Base-by-base conservation (phyloP, 192 early-diverging fungal species). In the Chytriomyces sp. region DNA sequence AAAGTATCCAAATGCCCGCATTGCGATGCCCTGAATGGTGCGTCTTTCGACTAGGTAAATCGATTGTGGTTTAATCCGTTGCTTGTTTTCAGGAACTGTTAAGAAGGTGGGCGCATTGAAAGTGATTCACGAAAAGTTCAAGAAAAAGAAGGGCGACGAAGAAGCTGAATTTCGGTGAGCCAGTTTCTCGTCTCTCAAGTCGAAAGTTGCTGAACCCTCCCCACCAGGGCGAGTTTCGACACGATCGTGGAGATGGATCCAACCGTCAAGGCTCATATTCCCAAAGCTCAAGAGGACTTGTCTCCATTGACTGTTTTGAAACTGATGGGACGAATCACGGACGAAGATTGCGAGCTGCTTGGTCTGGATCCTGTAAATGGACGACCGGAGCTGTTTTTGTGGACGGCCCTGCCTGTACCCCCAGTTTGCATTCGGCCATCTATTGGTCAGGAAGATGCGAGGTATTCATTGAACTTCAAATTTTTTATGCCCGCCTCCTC, bases 61-160 rank as follows among this genome's bases (percentile, higher is more conserved):
- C 35, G 45, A n/a, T 9, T 45, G 0, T 72, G 10, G 20, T 20
- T 2, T n/a, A 57, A 57, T 5, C 53, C 53, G 1, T 71, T 7
- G 45, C 24, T 50, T 61, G 44, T 8, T 50, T 59, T 18, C 64
- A 90, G 92, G 93, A 23, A 90, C 91, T 20, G 95, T 98, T 0
- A 98, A 98, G 81, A 98, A 98, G 82, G 96, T 94, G 10, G 95
- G 95, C 0, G 94, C 95, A 8, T 83, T 98, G 28, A 98, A 97
- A 83, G 91, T 98, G 65, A 87, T 97, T 4, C 98, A 98, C 83
- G 98, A 99, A 76, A 95, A 95, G 78, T 98, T 86, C 81, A 89
- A 93, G 74, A 84, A 92, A 74, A 96, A 94, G 73, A 92, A 91
- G 10, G 88, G 89, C 0, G 90, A 89, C 0, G 95, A 95, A 73